These are phyloP conservation scores for Dillenia suffruticosa DNA, from an alignment of 164 flowering plant species.

Conservation along the genomic window DNA sequence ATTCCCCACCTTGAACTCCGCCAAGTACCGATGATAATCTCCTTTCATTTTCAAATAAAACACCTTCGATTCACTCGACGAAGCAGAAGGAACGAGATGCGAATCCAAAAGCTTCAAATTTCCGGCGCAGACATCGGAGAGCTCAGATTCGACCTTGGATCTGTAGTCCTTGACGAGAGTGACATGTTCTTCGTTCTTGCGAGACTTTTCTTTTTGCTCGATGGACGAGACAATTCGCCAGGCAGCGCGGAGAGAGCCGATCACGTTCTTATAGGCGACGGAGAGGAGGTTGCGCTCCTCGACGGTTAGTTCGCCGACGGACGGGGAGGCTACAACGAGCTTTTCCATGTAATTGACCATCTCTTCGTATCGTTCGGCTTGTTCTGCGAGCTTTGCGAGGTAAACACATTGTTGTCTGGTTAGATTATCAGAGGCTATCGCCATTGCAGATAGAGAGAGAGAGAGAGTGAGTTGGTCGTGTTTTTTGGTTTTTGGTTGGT, in stretches of 20 bases:
- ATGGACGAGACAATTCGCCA: conserved; percentile 88
- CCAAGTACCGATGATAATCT: conserved; percentile 17
- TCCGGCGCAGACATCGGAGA: conserved; percentile 50
- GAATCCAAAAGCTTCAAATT: conserved; percentile 53
- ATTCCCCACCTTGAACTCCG: conserved; percentile 14
- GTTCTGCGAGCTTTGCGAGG: conserved; percentile 77
- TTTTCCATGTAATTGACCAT: conserved; percentile 78
- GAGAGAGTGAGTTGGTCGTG: background rate
- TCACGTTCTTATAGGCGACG: conserved; percentile 82
- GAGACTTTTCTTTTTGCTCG: conserved; percentile 77
- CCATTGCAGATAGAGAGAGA: conserved; percentile 14
- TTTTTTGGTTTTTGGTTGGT: too few relatives aligned
- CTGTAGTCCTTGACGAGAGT: conserved; percentile 58
- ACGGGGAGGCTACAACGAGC: conserved; percentile 40
- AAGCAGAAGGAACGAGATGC: conserved; percentile 50
- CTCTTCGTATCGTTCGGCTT: conserved; percentile 86
- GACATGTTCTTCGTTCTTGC: conserved; percentile 75
- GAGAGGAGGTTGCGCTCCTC: conserved; percentile 86
- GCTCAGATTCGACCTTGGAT: conserved; percentile 58
- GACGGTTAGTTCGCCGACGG: conserved; percentile 54
- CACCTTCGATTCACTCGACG: conserved; percentile 25
- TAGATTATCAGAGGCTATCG: conserved; percentile 33
- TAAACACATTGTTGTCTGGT: conserved; percentile 64
- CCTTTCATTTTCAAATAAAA: conserved; percentile 20
- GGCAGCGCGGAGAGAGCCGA: conserved; percentile 82